These are phyloP conservation scores for Lippia alba DNA, from an alignment of 305 asterid species.

Conservation along the genomic window DNA sequence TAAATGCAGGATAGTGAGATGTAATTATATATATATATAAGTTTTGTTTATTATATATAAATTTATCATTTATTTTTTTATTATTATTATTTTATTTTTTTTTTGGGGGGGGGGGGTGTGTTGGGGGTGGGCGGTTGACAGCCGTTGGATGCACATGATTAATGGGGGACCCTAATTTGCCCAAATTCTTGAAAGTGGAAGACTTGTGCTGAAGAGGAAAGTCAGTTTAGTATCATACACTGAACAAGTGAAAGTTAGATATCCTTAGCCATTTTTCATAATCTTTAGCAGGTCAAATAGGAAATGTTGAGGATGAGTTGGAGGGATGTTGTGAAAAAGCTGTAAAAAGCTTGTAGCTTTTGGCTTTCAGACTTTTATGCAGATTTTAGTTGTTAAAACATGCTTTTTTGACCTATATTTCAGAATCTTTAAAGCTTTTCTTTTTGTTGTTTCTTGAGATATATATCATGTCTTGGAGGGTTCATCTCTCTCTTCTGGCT, in stretches of 20 bases:
- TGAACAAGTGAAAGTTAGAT: background rate
- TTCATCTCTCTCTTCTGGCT: slow-evolving; percentile 41
- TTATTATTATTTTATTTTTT: too few relatives aligned
- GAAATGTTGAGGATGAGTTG: too few relatives aligned
- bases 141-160: too few relatives aligned
- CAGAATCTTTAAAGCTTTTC: slow-evolving; percentile 23
- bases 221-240: background rate
- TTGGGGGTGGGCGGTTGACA: too few relatives aligned
- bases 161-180: slow-evolving; percentile 11
- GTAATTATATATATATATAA: too few relatives aligned
- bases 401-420: background rate
- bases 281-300: too few relatives aligned
- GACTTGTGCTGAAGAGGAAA: slow-evolving; percentile 19
- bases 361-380: slow-evolving; percentile 5
- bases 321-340: background rate
- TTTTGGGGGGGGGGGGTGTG: too few relatives aligned
- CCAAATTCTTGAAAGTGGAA: slow-evolving; percentile 11
- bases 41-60: too few relatives aligned
- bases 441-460: slow-evolving; percentile 28
- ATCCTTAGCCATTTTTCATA: background rate
- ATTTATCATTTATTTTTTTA: too few relatives aligned
- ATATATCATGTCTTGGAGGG: slow-evolving; percentile 39
- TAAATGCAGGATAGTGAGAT: too few relatives aligned
- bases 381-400: slow-evolving; percentile 5
- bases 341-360: background rate